Conservation (phyloP, 139 green algal genomes). For the Eudorina sp. region DNA sequence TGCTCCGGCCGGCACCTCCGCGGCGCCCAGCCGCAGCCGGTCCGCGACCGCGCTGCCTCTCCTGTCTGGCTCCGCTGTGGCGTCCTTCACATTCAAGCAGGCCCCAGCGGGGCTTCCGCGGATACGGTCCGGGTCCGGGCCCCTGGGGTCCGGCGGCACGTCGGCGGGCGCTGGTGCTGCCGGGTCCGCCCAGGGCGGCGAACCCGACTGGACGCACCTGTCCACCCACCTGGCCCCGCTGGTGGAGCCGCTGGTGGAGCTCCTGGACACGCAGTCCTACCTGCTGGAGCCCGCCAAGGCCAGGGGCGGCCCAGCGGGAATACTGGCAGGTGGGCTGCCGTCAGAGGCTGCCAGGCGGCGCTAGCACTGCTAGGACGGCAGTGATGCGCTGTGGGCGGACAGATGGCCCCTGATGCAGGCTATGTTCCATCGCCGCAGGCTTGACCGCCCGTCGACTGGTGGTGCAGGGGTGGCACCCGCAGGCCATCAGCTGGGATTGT, state of each 20-base stretch:
- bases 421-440: too few species aligned
- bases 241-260: constrained; percentile 59
- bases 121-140: not conserved
- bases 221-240: constrained; percentile 14
- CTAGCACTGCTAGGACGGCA: too few species aligned
- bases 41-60: not conserved
- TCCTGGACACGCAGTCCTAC: constrained; percentile 37
- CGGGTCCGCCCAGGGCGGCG: too few species aligned
- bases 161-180: not conserved
- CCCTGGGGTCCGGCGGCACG: not conserved
- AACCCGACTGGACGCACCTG: not conserved
- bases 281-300: constrained; percentile 62
- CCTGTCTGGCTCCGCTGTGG: not conserved
- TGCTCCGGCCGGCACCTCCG: not conserved
- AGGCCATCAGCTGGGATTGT: too few species aligned
- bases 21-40: not conserved
- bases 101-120: not conserved
- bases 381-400: too few species aligned
- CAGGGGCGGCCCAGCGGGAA: constrained; percentile 52
- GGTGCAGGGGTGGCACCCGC: too few species aligned
- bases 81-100: constrained; percentile 20
- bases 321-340: constrained; percentile 47
- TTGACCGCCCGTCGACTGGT: too few species aligned
- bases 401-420: too few species aligned
- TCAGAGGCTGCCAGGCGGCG: too few species aligned